Conservation (phyloP, 2,329 filamentous ascomycete genomes). For the Aspergillus sp. region DNA sequence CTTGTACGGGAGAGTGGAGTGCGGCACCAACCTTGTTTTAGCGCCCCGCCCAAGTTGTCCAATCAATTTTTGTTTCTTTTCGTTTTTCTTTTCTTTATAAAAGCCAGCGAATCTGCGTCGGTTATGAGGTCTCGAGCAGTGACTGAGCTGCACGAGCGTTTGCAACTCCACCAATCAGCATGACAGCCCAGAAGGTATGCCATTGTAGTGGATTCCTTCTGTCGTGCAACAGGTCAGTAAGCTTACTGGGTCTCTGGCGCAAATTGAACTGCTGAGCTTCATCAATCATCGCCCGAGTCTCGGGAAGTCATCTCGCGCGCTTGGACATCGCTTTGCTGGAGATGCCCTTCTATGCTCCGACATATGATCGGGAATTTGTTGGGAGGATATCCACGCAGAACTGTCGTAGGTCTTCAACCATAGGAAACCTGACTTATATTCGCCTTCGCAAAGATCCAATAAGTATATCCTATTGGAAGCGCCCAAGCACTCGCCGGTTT, state of each 20-base stretch:
- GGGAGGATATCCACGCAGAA: neutral
- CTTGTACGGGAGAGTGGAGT: no score
- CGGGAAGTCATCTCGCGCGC: neutral
- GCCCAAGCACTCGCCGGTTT: neutral
- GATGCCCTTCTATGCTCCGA: neutral
- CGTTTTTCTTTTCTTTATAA: no score
- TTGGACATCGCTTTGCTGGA: neutral
- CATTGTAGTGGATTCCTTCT: neutral
- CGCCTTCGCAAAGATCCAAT: neutral
- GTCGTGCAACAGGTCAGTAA: neutral
- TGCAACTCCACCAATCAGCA: neutral
- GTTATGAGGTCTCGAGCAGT: no score
- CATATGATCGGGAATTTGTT: neutral
- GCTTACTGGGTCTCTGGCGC: neutral
- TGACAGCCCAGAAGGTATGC: neutral
- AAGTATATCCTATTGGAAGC: neutral
- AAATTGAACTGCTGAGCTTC: neutral
- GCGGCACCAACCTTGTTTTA: no score
- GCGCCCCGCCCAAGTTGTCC: no score
- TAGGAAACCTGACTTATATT: neutral
- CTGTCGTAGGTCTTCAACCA: neutral
- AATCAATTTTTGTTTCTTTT: no score
- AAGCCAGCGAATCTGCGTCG: no score
- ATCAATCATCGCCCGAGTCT: neutral
- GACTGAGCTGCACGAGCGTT: neutral